Conservation (phyloP, 139 green algal genomes). For the Tetradesmus lagerheimii region DNA sequence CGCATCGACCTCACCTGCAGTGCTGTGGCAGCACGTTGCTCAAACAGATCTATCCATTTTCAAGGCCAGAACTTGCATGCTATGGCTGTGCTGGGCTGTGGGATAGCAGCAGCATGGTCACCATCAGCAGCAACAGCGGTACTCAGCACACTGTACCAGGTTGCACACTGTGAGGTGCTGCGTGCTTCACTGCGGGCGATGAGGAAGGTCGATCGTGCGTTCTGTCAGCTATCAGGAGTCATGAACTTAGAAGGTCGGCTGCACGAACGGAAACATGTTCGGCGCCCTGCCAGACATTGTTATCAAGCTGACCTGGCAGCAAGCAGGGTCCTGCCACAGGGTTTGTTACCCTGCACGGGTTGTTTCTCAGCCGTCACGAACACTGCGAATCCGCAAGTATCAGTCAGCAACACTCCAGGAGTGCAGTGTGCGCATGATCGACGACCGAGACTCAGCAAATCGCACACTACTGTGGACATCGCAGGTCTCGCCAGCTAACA, state of each 20-base stretch:
- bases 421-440: not conserved
- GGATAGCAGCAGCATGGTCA: not conserved
- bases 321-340: not conserved
- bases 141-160: too few relatives aligned
- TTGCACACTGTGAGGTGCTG: too few relatives aligned
- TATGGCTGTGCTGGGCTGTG: not conserved
- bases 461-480: not conserved
- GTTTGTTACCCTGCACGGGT: not conserved
- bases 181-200: too few relatives aligned
- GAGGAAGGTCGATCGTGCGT: too few relatives aligned
- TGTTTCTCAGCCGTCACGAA: not conserved
- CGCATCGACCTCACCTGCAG: not conserved
- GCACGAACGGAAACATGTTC: too few relatives aligned
- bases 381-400: not conserved
- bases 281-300: not conserved
- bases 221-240: too few relatives aligned
- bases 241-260: too few relatives aligned
- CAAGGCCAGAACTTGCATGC: not conserved
- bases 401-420: not conserved
- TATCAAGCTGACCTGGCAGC: not conserved
- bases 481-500: not conserved
- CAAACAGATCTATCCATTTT: not conserved
- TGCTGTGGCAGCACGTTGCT: not conserved
- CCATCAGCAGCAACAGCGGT: too few relatives aligned
- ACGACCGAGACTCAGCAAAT: not conserved